These are phyloP conservation scores for Raffaelea deltoideospora DNA, from an alignment of 2,329 filamentous ascomycete species.

Conservation along the genomic window DNA sequence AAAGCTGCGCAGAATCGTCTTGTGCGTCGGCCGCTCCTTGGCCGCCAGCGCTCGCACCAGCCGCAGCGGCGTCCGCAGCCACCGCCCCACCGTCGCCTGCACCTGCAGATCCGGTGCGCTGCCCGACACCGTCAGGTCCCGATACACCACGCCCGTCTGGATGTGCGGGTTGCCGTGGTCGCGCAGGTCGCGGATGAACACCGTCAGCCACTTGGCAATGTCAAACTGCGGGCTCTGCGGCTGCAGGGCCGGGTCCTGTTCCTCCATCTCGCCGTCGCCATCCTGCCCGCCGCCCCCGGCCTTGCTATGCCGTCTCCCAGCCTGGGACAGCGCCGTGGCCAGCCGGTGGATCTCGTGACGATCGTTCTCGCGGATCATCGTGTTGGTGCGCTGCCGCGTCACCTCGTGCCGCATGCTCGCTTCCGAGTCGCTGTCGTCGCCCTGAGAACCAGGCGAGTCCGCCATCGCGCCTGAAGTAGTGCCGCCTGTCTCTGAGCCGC, in stretches of 20 bases:
- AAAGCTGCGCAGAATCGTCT: conserved; percentile 46
- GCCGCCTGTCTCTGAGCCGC: no score
- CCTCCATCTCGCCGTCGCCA: conserved; percentile 21
- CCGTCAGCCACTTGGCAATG: conserved; percentile 40
- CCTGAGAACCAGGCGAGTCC: no score
- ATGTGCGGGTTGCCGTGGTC: conserved; percentile 39
- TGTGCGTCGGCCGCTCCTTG: conserved; percentile 28
- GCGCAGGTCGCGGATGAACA: conserved; percentile 36
- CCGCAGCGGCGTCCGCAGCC: conserved; percentile 30
- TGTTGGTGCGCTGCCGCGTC: conserved; percentile 1
- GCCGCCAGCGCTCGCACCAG: conserved; percentile 33
- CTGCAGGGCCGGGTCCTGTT: conserved; percentile 25
- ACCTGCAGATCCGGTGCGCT: conserved; percentile 54
- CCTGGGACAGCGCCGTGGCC: conserved; percentile 29
- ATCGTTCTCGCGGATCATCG: conserved; percentile 5
- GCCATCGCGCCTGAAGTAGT: no score
- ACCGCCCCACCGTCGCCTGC: conserved; percentile 50
- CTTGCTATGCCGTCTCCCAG: conserved; percentile 1
- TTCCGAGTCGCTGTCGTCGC: conserved; percentile 18
- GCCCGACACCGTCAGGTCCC: conserved; percentile 52
- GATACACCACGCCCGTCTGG: conserved; percentile 50
- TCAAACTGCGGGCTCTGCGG: conserved; percentile 33
- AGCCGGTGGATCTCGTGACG: conserved; percentile 4
- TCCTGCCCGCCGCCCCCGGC: neutral
- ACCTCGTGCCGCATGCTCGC: conserved; percentile 2